A percentile compares a stretch with the other conserved stretches of the same genome.
Conservation (phyloP, 371 early-diverging fungal genomes). For the Mucor velutinosus region DNA sequence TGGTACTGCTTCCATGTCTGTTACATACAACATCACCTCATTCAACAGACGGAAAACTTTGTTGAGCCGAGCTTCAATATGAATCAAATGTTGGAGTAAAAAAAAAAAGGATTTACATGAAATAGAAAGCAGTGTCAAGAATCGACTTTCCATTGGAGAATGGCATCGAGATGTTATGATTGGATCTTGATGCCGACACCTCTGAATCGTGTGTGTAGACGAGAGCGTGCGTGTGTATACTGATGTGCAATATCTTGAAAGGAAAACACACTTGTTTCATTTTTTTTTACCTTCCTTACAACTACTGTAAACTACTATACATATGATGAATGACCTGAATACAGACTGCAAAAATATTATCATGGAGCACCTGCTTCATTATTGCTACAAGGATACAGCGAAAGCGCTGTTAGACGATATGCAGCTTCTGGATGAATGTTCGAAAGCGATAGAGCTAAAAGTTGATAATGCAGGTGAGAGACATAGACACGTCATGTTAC, state of each 20-base stretch:
- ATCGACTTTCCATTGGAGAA: neutral
- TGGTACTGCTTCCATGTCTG: neutral
- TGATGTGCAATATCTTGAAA: neutral
- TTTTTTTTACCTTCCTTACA: neutral
- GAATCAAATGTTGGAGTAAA: neutral
- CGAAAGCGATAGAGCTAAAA: neutral
- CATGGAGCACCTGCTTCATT: slow-evolving; percentile 28
- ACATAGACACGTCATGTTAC: neutral
- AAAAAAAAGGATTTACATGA: neutral
- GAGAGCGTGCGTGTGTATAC: neutral
- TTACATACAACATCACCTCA: neutral
- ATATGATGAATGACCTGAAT: slow-evolving; percentile 3
- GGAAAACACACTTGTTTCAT: neutral
- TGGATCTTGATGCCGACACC: neutral
- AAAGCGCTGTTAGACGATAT: slow-evolving; percentile 21
- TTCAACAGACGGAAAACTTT: neutral
- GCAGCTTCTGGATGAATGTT: slow-evolving; percentile 2
- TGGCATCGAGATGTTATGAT: neutral
- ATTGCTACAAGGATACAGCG: slow-evolving; percentile 25
- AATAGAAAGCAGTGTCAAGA: neutral
- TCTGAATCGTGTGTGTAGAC: neutral
- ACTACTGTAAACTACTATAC: neutral
- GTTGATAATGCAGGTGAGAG: neutral
- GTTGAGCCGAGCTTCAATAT: neutral
- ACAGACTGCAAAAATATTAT: slow-evolving; percentile 21